phyloP scores from a whole-genome alignment of 1,139 yeast species.

The Nakaseomyces nivariensis region DNA sequence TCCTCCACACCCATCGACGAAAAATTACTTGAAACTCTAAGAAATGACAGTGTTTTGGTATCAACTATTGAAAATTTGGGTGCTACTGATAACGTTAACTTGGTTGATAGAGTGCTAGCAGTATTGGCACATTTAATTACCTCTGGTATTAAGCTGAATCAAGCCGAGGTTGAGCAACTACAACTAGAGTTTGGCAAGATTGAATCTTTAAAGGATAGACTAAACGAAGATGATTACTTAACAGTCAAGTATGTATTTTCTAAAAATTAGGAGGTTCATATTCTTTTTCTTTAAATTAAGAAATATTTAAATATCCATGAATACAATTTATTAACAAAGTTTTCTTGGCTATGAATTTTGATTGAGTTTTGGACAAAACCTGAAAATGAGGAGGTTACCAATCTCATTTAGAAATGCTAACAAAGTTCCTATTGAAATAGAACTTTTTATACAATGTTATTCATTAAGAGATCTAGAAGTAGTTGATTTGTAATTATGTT shows the following conservation, averaged over 20 bases:
- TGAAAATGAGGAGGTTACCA: too few species aligned
- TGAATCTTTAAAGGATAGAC: conserved; percentile 36
- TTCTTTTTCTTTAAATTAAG: background rate
- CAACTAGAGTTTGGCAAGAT: conserved; percentile 36
- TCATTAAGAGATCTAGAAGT: conserved; percentile 23
- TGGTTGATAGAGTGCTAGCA: conserved; percentile 53
- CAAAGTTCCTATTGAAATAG: conserved; percentile 15
- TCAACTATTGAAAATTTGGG: conserved; percentile 33
- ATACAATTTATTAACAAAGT: background rate
- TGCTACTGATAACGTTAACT: conserved; percentile 38
- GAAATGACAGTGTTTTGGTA: conserved; percentile 34
- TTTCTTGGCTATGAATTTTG: background rate
- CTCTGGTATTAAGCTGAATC: conserved; percentile 39
- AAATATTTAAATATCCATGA: background rate
- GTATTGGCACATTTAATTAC: conserved; percentile 42
- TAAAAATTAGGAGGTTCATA: background rate
- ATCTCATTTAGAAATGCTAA: too few species aligned
- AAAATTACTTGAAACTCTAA: conserved; percentile 33
- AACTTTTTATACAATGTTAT: conserved; percentile 33
- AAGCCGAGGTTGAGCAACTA: conserved; percentile 38
- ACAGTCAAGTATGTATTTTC: conserved; percentile 39
- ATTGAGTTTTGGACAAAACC: too few species aligned
- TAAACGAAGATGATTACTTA: conserved; percentile 45
- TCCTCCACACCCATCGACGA: conserved; percentile 39
- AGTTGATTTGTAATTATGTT: background rate